Conservation (phyloP, 257 asterid species). For the Forsythia viridissima region DNA sequence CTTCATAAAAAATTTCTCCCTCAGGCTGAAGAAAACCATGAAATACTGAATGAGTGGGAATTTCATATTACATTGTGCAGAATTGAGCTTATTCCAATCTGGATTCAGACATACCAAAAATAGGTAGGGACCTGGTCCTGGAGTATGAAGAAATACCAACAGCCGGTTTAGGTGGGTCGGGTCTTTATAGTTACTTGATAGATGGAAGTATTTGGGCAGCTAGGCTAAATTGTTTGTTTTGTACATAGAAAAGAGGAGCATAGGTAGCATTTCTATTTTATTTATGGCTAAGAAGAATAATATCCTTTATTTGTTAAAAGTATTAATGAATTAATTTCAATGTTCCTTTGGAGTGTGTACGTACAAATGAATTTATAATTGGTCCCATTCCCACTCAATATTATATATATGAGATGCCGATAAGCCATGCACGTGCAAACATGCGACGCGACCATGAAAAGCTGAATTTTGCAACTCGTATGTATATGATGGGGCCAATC, state of each 20-base stretch:
- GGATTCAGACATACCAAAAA: too few relatives aligned
- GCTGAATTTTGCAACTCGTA: background rate
- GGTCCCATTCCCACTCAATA: background rate
- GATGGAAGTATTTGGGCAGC: background rate
- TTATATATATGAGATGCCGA: background rate
- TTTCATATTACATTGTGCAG: too few relatives aligned
- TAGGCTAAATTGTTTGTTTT: too few relatives aligned
- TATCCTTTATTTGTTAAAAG: too few relatives aligned
- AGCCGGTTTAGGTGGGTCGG: background rate
- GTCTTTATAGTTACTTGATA: background rate
- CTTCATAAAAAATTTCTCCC: constrained; percentile 54
- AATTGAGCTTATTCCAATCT: too few relatives aligned
- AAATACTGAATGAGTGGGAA: constrained; percentile 9
- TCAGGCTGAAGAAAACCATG: constrained; percentile 46
- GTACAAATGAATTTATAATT: background rate
- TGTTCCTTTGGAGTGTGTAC: background rate
- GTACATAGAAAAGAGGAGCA: too few relatives aligned
- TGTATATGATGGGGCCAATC: too few relatives aligned
- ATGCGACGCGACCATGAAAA: background rate
- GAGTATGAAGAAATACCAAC: too few relatives aligned
- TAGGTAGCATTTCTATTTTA: too few relatives aligned
- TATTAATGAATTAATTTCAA: too few relatives aligned
- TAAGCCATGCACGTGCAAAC: background rate
- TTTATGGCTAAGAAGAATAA: too few relatives aligned
- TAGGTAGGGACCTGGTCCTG: too few relatives aligned